These are phyloP conservation scores for Marasmius fiardii DNA, from an alignment of 1,284 basidiomycete species.

Conservation along the genomic window DNA sequence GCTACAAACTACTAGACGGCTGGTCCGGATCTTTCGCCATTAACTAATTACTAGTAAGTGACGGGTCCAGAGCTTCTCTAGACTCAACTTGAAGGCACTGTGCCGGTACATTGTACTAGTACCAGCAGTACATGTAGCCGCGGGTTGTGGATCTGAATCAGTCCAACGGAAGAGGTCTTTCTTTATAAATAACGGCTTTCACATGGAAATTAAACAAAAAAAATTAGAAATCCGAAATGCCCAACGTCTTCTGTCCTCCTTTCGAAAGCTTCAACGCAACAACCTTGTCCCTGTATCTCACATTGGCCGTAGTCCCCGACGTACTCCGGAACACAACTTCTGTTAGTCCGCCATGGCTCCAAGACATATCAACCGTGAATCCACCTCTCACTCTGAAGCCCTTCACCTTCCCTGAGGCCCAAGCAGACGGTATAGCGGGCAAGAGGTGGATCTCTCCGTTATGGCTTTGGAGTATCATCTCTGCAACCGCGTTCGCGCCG, in stretches of 20 bases:
- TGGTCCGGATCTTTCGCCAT: too few species aligned
- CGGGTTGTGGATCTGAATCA: too few species aligned
- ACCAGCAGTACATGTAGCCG: too few species aligned
- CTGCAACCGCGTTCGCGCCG: slow-evolving; percentile 14
- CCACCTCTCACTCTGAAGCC: slow-evolving; percentile 18
- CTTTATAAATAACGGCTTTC: too few species aligned
- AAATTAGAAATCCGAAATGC: slow-evolving; percentile 1
- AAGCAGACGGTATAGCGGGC: slow-evolving; percentile 17
- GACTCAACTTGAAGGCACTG: too few species aligned
- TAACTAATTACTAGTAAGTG: too few species aligned
- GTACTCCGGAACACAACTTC: slow-evolving; percentile 11
- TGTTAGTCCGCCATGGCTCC: slow-evolving; percentile 11
- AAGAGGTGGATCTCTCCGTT: slow-evolving; percentile 19
- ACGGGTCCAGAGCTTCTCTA: too few species aligned
- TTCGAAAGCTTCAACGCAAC: slow-evolving; percentile 1
- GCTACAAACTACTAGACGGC: too few species aligned
- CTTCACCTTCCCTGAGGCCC: slow-evolving; percentile 11
- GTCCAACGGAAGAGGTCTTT: too few species aligned
- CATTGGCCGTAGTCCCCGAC: slow-evolving; percentile 4
- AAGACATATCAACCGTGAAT: slow-evolving; percentile 13
- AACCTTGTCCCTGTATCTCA: slow-evolving; percentile 9
- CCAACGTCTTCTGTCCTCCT: neutral
- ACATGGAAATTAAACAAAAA: too few species aligned
- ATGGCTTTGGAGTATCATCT: slow-evolving; percentile 19
- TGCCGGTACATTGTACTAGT: too few species aligned